Evolutionary conservation across 345 rosid species (phyloP).

Genomic region (Reutealis trisperma): DNA sequence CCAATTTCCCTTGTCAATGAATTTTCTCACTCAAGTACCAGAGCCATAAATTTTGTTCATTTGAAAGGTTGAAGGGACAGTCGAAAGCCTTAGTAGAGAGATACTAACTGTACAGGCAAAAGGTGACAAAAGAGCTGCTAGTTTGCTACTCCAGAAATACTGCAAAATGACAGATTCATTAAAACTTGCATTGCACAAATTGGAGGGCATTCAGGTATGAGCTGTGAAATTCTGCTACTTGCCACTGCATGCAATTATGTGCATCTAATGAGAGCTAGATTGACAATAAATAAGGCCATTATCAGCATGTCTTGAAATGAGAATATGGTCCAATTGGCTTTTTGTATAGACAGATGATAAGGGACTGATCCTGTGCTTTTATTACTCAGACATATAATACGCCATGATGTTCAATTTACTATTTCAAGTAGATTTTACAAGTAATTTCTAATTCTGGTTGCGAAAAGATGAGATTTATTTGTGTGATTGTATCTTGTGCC

Average conservation of each 20-base stretch:
- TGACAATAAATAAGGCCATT: neutral
- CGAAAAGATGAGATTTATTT: no score
- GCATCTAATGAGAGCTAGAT: neutral
- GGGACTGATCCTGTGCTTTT: no score
- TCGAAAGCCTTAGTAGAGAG: constrained; percentile 79
- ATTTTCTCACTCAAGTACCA: constrained; percentile 1
- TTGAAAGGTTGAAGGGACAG: constrained; percentile 69
- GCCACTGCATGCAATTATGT: neutral
- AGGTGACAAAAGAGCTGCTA: constrained; percentile 82
- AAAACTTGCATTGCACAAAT: constrained; percentile 58
- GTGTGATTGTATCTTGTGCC: no score
- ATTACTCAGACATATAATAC: no score
- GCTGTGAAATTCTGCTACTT: neutral
- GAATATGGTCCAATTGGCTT: neutral
- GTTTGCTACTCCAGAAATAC: constrained; percentile 58
- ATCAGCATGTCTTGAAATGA: constrained; percentile 2
- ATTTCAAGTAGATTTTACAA: neutral
- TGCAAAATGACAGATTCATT: constrained; percentile 63
- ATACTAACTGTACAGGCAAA: constrained; percentile 80
- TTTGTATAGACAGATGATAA: no score
- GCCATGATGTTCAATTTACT: neutral
- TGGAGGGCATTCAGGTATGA: constrained; percentile 64
- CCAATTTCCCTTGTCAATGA: constrained; percentile 8
- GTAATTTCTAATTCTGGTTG: neutral
- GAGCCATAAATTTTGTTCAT: constrained; percentile 14